phyloP scores from a whole-genome alignment of 176 grass and related monocot genomes.

The Elaeis guineensis region DNA sequence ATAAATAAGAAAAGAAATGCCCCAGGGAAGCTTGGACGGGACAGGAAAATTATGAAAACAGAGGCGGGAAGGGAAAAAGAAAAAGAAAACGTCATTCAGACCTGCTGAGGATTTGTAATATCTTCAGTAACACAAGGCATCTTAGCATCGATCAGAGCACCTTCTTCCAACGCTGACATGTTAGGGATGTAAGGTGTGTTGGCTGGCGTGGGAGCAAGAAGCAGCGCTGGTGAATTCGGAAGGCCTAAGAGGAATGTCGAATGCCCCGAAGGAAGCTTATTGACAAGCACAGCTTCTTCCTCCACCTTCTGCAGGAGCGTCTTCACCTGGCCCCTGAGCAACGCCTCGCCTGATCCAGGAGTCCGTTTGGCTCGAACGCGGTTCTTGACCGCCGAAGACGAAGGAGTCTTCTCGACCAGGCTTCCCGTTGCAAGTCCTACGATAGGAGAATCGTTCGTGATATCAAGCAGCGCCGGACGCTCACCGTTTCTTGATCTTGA shows the following conservation, averaged over 20 bases:
- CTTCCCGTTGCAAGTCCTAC: conserved; percentile 47
- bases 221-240: conserved; percentile 39
- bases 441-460: conserved; percentile 91
- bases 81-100: background rate
- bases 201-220: conserved; percentile 61
- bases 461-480: conserved; percentile 61
- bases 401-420: conserved; percentile 29
- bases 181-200: conserved; percentile 53
- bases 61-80: no score
- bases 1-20: no score
- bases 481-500: conserved; percentile 19
- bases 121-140: background rate
- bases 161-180: background rate
- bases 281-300: conserved; percentile 33
- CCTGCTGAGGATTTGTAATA: background rate
- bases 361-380: conserved; percentile 24
- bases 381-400: conserved; percentile 33
- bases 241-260: conserved; percentile 23
- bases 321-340: conserved; percentile 79
- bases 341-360: conserved; percentile 66
- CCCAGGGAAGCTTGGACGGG: no score
- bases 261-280: background rate
- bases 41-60: no score
- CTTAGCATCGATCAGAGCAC: no score
- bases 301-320: conserved; percentile 76